Conservation (phyloP, 78 protist species). For the Guillardia theta region DNA sequence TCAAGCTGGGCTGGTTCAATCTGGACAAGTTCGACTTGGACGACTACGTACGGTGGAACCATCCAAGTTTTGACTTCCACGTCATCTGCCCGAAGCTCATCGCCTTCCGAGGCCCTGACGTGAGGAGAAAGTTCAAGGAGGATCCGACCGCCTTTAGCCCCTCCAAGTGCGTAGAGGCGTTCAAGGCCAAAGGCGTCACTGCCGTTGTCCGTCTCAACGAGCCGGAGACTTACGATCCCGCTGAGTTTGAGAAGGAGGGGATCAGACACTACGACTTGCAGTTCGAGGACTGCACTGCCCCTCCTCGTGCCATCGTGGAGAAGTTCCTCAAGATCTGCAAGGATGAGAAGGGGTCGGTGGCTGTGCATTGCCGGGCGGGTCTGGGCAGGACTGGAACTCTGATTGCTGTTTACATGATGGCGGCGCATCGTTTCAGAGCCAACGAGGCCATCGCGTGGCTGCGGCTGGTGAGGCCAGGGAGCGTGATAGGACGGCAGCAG, state of each 20-base stretch:
- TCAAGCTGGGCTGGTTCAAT: background rate
- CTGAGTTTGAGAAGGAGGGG: constrained; percentile 47
- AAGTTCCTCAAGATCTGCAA: constrained; percentile 54
- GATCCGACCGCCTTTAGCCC: background rate
- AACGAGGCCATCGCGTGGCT: constrained; percentile 72
- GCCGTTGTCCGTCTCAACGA: constrained; percentile 79
- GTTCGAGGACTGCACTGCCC: constrained; percentile 78
- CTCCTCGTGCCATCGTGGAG: constrained; percentile 55
- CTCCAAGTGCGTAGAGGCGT: background rate
- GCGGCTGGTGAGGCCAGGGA: constrained; percentile 82
- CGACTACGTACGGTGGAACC: background rate
- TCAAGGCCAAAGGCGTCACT: constrained; percentile 52
- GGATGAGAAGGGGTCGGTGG: background rate
- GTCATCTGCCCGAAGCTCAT: constrained; percentile 10
- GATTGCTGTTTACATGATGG: constrained; percentile 68
- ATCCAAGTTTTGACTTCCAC: background rate
- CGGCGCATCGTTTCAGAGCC: constrained; percentile 67
- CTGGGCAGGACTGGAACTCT: constrained; percentile 82
- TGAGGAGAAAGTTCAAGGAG: background rate
- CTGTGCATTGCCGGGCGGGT: constrained; percentile 71
- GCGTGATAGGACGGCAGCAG: constrained; percentile 88
- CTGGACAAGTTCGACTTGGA: background rate
- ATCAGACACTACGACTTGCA: constrained; percentile 67
- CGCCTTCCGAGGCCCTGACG: constrained; percentile 11
- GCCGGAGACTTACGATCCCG: constrained; percentile 51